Evolutionary conservation across 805 yeast genomes (phyloP).

Genomic region (Starmerella bacillaris): DNA sequence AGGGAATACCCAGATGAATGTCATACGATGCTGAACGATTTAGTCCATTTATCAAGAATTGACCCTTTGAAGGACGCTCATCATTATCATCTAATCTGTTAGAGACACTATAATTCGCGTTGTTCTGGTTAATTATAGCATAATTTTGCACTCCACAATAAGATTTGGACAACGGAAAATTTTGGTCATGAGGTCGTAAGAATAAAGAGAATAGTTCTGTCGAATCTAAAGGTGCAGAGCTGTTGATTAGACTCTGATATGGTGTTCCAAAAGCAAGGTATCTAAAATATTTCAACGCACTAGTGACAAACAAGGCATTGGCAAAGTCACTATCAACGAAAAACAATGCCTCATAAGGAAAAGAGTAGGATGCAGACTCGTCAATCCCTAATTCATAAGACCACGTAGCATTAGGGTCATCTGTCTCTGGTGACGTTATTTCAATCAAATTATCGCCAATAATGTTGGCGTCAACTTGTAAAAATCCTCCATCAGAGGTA

Average conservation of each 20-base stretch:
- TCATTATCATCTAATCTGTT: conserved; percentile 27
- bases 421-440: conserved; percentile 3
- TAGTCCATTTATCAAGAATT: conserved; percentile 43
- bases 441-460: neutral
- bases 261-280: conserved; percentile 8
- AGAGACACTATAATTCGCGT: conserved; percentile 23
- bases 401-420: conserved; percentile 27
- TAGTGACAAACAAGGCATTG: conserved; percentile 46
- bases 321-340: conserved; percentile 54
- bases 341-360: conserved; percentile 16
- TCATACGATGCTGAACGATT: conserved; percentile 42
- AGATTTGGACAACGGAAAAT: conserved; percentile 29
- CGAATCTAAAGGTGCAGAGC: conserved; percentile 4
- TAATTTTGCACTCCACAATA: conserved; percentile 57
- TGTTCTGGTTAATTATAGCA: conserved; percentile 24
- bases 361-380: conserved; percentile 21
- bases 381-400: conserved; percentile 43
- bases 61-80: conserved; percentile 28
- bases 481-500: conserved; percentile 13
- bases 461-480: neutral
- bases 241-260: conserved; percentile 7
- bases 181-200: conserved; percentile 1
- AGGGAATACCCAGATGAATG: conserved; percentile 35
- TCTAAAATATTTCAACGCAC: conserved; percentile 9
- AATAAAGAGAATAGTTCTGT: conserved; percentile 9